A percentile compares a stretch with the other conserved stretches of the same genome.
Evolutionary conservation across 352 stramenopile species (phyloP).

Genomic region (Phytophthora podocarpi): DNA sequence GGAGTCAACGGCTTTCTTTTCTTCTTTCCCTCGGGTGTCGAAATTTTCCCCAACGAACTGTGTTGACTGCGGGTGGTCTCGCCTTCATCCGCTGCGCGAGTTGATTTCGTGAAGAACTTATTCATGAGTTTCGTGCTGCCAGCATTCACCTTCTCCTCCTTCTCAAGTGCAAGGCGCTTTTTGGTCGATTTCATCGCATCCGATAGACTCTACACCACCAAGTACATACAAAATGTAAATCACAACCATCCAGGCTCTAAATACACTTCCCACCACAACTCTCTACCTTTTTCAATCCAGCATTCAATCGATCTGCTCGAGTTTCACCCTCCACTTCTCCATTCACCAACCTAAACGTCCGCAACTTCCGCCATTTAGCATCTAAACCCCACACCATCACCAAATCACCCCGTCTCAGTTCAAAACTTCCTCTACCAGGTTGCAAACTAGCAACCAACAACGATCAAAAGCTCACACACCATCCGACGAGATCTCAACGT

Average conservation of each 20-base stretch:
- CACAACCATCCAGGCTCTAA: not conserved
- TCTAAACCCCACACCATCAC: conserved; percentile 42
- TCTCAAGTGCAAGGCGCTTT: conserved; percentile 33
- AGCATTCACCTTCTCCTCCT: conserved; percentile 24
- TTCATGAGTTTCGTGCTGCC: conserved; percentile 37
- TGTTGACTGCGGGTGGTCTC: conserved; percentile 19
- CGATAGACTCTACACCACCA: conserved; percentile 25
- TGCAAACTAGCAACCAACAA: not conserved
- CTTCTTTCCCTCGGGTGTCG: conserved; percentile 12
- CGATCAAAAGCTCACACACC: conserved; percentile 32
- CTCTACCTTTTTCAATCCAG: conserved; percentile 49
- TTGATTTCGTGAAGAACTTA: conserved; percentile 26
- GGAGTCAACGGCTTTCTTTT: conserved; percentile 22
- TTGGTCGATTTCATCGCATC: conserved; percentile 38
- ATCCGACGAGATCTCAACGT: conserved; percentile 44
- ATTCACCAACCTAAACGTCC: conserved; percentile 68
- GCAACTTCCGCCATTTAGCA: conserved; percentile 77
- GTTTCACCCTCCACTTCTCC: conserved; percentile 66
- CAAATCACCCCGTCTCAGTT: conserved; percentile 4
- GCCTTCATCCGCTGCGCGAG: conserved; percentile 7
- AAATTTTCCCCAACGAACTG: conserved; percentile 10
- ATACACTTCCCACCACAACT: not conserved
- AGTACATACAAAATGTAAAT: not conserved
- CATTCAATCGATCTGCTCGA: conserved; percentile 61
- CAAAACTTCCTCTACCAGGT: not conserved